phyloP scores from a whole-genome alignment of 768 basidiomycete genomes.

The Tubosaeta sp. region DNA sequence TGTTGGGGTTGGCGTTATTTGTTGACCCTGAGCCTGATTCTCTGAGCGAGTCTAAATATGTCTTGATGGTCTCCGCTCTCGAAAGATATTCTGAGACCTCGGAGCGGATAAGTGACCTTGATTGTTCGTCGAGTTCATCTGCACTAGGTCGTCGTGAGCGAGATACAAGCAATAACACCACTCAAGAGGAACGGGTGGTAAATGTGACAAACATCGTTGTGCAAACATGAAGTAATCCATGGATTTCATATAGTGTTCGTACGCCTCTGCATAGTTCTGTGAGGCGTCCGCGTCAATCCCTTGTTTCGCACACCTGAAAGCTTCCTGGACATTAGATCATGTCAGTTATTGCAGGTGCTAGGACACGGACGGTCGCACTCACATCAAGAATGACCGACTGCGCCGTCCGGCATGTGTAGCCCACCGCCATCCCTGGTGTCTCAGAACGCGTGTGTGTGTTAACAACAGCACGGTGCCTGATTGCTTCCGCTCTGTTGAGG shows the following conservation, averaged over 20 bases:
- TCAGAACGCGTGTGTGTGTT: neutral
- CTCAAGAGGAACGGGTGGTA: neutral
- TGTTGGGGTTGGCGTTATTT: neutral
- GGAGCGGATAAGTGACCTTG: constrained; percentile 72
- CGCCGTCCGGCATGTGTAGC: neutral
- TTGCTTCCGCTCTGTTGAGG: constrained; percentile 13
- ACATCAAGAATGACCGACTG: constrained; percentile 16
- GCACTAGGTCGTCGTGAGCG: constrained; percentile 6
- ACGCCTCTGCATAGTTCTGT: constrained; percentile 90
- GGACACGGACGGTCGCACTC: neutral
- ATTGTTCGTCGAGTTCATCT: constrained; percentile 86
- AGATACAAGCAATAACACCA: neutral
- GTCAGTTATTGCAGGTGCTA: neutral
- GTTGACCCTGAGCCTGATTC: neutral
- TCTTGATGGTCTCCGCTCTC: constrained; percentile 86
- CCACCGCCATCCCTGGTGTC: neutral
- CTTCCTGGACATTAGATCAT: constrained; percentile 40
- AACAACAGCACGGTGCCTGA: neutral
- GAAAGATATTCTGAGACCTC: constrained; percentile 88
- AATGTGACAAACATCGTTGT: constrained; percentile 63
- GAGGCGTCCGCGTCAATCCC: constrained; percentile 88
- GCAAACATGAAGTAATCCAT: constrained; percentile 98
- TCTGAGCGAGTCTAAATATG: constrained; percentile 46
- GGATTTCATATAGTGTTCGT: constrained; percentile 87
- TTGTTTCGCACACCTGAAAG: constrained; percentile 82